Base-by-base conservation (phyloP, 139 green algal genomes). In the Chlamydomonas applanata region DNA sequence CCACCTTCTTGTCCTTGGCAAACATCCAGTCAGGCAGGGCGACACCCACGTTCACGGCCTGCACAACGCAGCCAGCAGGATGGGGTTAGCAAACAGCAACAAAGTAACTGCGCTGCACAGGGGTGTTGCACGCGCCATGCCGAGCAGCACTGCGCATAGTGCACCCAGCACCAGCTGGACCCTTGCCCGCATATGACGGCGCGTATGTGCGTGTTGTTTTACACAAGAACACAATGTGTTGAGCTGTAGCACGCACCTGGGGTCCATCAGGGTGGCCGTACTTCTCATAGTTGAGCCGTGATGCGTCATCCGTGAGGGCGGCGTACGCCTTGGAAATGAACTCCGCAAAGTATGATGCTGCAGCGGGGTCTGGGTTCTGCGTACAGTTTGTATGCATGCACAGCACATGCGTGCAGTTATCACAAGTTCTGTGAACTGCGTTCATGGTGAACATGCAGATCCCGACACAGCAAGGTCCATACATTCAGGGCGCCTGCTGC, bases 1-100 rank as follows among this genome's bases (percentile, higher is more conserved):
- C 92, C 14, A 77, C 74, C 70, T 93, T 89, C 35, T 84, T 88
- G 83, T 97, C 93, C 69, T 91, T 90, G 49, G 73, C 82, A 75
- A 97, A 94, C 40, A 97, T 86, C 89, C 89, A 97, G 40, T 92
- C 80, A 3, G 93, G 93, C 68, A 98, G 82, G 2, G 93, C 93
- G 5, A 97, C 81, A 45, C 89, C 88, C 22, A 96, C 79, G 69
- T 88, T 87, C 57, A 93, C 82, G 20, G 80, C 77, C 79, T 89
- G 77, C 49, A 52, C 40, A 49, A 49, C 7, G 40, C 40, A 49
- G 7, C 7, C 40, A 49, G 40, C 40, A 49, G 40, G 7, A 11
- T 11, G n/a, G n/a, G n/a, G n/a, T n/a, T n/a, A 7, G 7, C 40
- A 49, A 49, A 49, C 40, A 49, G 40, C 40, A 49, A 7, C 7